Conservation (phyloP, 1,139 yeast species). For the Pneumocystis carinii region DNA sequence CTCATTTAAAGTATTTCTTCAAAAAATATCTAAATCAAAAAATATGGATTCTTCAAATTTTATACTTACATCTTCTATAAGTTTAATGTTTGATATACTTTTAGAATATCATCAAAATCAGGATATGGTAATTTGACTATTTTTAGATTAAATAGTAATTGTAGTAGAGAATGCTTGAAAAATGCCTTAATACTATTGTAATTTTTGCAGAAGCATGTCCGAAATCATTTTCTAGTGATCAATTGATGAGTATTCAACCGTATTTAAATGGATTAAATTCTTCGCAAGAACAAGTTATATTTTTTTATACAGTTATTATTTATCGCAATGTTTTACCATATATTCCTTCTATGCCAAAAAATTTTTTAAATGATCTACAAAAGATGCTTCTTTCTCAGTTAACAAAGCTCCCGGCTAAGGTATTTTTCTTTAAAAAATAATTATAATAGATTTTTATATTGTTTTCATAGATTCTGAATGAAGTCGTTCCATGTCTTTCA, state of each 20-base stretch:
- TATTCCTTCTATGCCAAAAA: constrained; percentile 33
- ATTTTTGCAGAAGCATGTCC: constrained; percentile 2
- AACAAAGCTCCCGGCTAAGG: constrained; percentile 39
- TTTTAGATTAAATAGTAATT: neutral
- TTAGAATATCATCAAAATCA: neutral
- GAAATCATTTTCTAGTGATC: constrained; percentile 1
- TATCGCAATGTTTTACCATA: constrained; percentile 36
- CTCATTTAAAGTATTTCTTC: neutral
- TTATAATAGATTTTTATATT: neutral
- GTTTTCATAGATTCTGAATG: constrained; percentile 35
- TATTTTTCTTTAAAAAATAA: neutral
- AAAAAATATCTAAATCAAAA: neutral
- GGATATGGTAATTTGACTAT: neutral
- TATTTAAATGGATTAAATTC: constrained; percentile 1
- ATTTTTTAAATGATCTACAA: constrained; percentile 39
- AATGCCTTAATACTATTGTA: neutral
- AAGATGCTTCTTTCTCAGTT: constrained; percentile 37
- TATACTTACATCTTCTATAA: neutral
- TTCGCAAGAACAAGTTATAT: constrained; percentile 25
- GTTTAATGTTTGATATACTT: neutral
- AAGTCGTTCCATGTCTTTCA: constrained; percentile 60
- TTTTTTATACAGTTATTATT: constrained; percentile 39
- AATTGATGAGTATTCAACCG: constrained; percentile 7
- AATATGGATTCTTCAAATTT: neutral
- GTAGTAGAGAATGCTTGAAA: neutral